Conservation (phyloP, 2,329 filamentous ascomycete species). For the Leptographium procerum region DNA sequence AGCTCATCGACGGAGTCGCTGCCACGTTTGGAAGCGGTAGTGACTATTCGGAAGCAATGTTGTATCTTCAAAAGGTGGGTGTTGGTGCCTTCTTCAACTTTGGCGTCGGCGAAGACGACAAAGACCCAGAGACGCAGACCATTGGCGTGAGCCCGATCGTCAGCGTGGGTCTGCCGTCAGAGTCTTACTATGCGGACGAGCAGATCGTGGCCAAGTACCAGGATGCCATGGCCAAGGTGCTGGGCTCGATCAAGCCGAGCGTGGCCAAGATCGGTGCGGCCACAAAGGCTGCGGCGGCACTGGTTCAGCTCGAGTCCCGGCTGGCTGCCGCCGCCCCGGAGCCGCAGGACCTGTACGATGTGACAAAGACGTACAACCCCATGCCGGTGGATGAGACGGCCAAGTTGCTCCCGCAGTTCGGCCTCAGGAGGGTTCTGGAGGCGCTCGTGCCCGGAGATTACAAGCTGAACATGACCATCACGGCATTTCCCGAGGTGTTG, state of each 20-base stretch:
- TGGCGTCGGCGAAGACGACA: conserved; percentile 29
- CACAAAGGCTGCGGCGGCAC: conserved; percentile 16
- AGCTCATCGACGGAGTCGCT: conserved; percentile 42
- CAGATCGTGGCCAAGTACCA: conserved; percentile 41
- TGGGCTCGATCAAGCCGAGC: conserved; percentile 19
- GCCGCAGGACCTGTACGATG: conserved; percentile 9
- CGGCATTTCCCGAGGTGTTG: conserved; percentile 49
- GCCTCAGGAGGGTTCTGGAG: conserved; percentile 39
- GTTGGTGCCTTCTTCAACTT: conserved; percentile 27
- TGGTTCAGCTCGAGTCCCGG: conserved; percentile 14
- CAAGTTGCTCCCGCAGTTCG: conserved; percentile 43
- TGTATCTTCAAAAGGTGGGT: conserved; percentile 33
- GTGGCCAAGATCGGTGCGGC: conserved; percentile 14
- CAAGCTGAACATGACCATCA: conserved; percentile 41
- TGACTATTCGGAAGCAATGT: conserved; percentile 32
- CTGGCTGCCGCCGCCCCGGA: background rate
- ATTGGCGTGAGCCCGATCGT: conserved; percentile 30
- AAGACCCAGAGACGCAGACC: conserved; percentile 24
- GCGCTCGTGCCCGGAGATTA: conserved; percentile 39
- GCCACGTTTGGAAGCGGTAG: conserved; percentile 23
- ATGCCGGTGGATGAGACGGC: conserved; percentile 44
- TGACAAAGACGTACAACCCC: conserved; percentile 51
- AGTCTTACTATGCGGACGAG: conserved; percentile 48
- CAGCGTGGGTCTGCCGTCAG: conserved; percentile 48
- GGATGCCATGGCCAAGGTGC: conserved; percentile 27